Percentiles rank a stretch among this genome's conserved stretches.
These are phyloP conservation scores for Balansia obtecta DNA, from an alignment of 2,329 filamentous ascomycete genomes.

Conservation along the genomic window DNA sequence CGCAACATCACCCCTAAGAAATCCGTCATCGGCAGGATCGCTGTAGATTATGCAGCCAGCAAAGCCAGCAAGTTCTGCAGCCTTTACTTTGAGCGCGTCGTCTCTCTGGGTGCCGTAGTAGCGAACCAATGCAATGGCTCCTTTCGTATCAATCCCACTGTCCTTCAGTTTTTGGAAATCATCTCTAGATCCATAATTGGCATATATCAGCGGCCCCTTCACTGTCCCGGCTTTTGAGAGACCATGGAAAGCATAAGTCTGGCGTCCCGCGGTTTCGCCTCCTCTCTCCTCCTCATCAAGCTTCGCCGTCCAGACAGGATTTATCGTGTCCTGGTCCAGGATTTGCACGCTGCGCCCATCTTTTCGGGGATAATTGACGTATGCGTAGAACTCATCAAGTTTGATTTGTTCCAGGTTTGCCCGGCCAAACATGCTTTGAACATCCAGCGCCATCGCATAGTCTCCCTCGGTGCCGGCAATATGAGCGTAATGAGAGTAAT, in stretches of 20 bases:
- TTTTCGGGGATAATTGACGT: constrained; percentile 77
- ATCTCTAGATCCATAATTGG: constrained; percentile 75
- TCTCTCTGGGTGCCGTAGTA: constrained; percentile 66
- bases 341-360: constrained; percentile 74
- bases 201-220: constrained; percentile 77
- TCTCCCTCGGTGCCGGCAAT: constrained; percentile 92
- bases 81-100: constrained; percentile 72
- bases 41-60: constrained; percentile 85
- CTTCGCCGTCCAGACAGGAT: constrained; percentile 62
- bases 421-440: constrained; percentile 62
- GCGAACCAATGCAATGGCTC: constrained; percentile 73
- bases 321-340: constrained; percentile 49
- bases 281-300: constrained; percentile 69
- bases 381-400: constrained; percentile 73
- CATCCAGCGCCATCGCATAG: constrained; percentile 72
- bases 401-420: constrained; percentile 63
- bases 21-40: constrained; percentile 77
- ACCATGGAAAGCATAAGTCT: constrained; percentile 76
- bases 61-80: constrained; percentile 76
- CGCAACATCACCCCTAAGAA: constrained; percentile 56
- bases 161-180: constrained; percentile 68
- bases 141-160: constrained; percentile 59
- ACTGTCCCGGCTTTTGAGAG: constrained; percentile 80
- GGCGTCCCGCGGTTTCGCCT: constrained; percentile 46
- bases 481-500: constrained; percentile 76